These are phyloP conservation scores for Xylariales sp. DNA, from an alignment of 2,329 filamentous ascomycete genomes.

Conservation along the genomic window DNA sequence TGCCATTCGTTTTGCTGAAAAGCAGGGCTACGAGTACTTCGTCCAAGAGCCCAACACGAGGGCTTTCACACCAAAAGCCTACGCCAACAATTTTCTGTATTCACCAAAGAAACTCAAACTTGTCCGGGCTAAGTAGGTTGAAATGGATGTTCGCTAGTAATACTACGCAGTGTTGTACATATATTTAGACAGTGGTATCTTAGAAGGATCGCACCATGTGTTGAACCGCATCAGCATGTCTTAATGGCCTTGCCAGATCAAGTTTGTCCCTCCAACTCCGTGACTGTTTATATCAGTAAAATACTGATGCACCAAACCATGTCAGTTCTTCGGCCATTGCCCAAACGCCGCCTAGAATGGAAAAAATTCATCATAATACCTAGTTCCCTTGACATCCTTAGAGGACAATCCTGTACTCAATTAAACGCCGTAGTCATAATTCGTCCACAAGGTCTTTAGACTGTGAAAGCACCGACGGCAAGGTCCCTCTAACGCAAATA, in stretches of 20 bases:
- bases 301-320: background rate
- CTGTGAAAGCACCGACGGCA: background rate
- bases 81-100: conserved; percentile 96
- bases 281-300: background rate
- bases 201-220: conserved; percentile 24
- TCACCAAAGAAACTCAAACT: conserved; percentile 87
- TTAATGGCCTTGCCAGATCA: background rate
- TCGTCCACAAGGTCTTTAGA: background rate
- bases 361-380: background rate
- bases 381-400: background rate
- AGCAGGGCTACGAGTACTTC: conserved; percentile 99
- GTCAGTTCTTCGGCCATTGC: background rate
- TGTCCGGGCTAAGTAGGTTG: conserved; percentile 77
- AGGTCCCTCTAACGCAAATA: background rate
- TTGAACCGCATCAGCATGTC: background rate
- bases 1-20: conserved; percentile 93
- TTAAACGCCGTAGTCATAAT: conserved; percentile 22
- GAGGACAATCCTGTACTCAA: conserved; percentile 1
- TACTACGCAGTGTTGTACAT: conserved; percentile 37
- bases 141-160: conserved; percentile 17
- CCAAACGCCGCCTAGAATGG: conserved; percentile 11
- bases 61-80: conserved; percentile 88
- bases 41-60: conserved; percentile 96
- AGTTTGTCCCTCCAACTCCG: background rate
- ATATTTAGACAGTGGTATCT: conserved; percentile 40